Conservation (phyloP, 2,329 filamentous ascomycete species). For the Cordyceps tenuipes region DNA sequence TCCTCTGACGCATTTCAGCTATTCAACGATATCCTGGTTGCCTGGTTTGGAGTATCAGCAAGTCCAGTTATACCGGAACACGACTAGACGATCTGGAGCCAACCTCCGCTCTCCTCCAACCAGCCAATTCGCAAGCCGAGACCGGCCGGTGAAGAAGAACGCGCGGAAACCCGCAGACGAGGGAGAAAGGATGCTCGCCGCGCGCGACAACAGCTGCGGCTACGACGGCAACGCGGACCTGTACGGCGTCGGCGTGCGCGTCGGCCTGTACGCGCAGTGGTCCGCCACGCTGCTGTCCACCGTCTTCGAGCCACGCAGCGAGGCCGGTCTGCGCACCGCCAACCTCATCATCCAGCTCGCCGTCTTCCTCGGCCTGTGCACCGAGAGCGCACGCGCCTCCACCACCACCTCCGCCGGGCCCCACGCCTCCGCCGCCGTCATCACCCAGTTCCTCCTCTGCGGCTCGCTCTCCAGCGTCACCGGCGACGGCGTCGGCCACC, state of each 20-base stretch:
- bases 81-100: too few species aligned
- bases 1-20: too few species aligned
- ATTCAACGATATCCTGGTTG: too few species aligned
- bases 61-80: too few species aligned
- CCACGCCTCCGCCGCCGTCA: conserved; percentile 16
- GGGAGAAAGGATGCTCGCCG: neutral
- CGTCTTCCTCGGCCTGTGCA: conserved; percentile 22
- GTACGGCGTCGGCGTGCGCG: conserved; percentile 20
- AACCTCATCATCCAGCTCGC: conserved; percentile 23
- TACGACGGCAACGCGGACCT: conserved; percentile 20
- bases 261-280: conserved; percentile 21
- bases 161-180: too few species aligned
- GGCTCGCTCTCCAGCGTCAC: conserved; percentile 20
- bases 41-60: too few species aligned
- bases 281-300: conserved; percentile 18
- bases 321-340: conserved; percentile 19
- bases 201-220: neutral
- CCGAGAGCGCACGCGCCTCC: conserved; percentile 14
- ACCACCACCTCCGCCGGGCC: neutral
- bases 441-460: conserved; percentile 20
- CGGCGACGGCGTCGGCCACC: conserved; percentile 18
- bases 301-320: conserved; percentile 17
- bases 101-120: too few species aligned
- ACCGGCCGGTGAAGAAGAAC: too few species aligned
- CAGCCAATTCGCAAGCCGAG: too few species aligned